phyloP scores from a whole-genome alignment of 495 filamentous ascomycete species.

The Trichoderma orchidacearum region DNA sequence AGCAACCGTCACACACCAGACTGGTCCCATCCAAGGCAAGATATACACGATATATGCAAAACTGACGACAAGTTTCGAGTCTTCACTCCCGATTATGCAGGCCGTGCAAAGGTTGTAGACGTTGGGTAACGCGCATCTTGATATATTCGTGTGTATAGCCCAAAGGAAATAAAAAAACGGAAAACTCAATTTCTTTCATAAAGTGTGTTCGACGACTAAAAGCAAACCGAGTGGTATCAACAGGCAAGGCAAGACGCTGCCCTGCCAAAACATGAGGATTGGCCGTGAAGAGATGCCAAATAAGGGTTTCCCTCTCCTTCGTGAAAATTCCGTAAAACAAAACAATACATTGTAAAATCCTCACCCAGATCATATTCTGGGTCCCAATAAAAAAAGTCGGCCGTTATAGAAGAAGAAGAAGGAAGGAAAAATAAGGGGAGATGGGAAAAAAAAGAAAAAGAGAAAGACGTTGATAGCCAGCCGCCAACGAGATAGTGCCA shows the following conservation, averaged over 20 bases:
- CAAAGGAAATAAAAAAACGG: constrained; percentile 6
- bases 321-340: background rate
- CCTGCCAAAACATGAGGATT: background rate
- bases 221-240: constrained; percentile 14
- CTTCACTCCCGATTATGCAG: too few relatives aligned
- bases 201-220: constrained; percentile 5
- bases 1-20: too few relatives aligned
- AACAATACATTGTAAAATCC: background rate
- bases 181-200: background rate
- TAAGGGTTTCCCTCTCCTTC: background rate
- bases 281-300: background rate
- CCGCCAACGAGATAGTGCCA: too few relatives aligned
- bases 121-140: too few relatives aligned
- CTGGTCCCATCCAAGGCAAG: too few relatives aligned
- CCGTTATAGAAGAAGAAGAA: background rate
- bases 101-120: too few relatives aligned
- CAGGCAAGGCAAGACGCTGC: background rate
- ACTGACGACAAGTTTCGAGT: too few relatives aligned
- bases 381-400: constrained; percentile 3
- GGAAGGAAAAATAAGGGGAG: background rate
- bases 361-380: constrained; percentile 1
- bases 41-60: too few relatives aligned
- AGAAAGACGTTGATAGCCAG: constrained; percentile 12
- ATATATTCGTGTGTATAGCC: too few relatives aligned
- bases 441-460: constrained; percentile 5